Conservation (phyloP, 2,329 filamentous ascomycete species). For the Calonectria pseudoturangicola region DNA sequence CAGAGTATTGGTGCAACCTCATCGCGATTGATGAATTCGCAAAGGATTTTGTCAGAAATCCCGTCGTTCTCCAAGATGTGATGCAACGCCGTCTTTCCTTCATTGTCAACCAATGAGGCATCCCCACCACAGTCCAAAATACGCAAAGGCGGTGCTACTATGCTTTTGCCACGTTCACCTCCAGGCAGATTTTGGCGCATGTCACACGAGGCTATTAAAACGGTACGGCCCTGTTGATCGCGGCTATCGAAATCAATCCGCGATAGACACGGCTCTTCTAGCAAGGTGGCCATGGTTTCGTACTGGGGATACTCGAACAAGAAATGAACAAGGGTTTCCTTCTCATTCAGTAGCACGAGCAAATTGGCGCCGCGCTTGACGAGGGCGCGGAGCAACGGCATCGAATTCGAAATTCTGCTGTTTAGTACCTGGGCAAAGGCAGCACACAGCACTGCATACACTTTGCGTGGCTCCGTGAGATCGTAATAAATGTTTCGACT, state of each 20-base stretch:
- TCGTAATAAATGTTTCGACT: not conserved
- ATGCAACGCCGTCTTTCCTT: slow-evolving; percentile 48
- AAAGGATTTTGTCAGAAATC: slow-evolving; percentile 31
- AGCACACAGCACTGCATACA: slow-evolving; percentile 41
- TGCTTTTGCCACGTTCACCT: not conserved
- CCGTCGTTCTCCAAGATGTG: slow-evolving; percentile 45
- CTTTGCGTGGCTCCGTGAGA: not conserved
- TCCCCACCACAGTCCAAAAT: slow-evolving; percentile 46
- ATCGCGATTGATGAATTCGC: slow-evolving; percentile 43
- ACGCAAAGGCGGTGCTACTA: slow-evolving; percentile 1
- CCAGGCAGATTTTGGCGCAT: slow-evolving; percentile 16
- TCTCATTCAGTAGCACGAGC: slow-evolving; percentile 45
- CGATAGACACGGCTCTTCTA: slow-evolving; percentile 44
- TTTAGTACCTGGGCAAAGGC: not conserved
- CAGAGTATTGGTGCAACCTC: slow-evolving; percentile 40
- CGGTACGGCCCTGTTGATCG: slow-evolving; percentile 43
- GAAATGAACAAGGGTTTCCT: slow-evolving; percentile 45
- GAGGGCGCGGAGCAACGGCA: slow-evolving; percentile 34
- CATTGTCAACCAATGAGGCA: slow-evolving; percentile 38
- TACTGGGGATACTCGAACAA: slow-evolving; percentile 41
- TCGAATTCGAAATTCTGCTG: not conserved
- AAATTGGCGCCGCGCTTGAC: slow-evolving; percentile 42
- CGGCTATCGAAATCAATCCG: slow-evolving; percentile 47
- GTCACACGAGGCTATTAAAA: slow-evolving; percentile 48
- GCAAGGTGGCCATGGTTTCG: not conserved